These are phyloP conservation scores for Hypoxylon perforatum DNA, from an alignment of 495 filamentous ascomycete species.

Conservation along the genomic window DNA sequence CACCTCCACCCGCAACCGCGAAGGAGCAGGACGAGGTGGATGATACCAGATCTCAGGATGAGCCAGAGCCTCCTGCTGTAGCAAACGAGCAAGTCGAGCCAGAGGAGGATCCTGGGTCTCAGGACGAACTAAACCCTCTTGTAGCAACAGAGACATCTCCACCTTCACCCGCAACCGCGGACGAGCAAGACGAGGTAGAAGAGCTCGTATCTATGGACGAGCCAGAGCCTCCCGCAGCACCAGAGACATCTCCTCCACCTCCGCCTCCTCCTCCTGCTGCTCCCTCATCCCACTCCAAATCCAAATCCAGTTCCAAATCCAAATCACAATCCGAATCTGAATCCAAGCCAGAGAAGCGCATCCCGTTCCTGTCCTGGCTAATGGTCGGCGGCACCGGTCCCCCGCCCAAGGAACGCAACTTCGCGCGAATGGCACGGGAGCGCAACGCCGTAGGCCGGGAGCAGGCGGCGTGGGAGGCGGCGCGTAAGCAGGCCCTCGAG, in stretches of 20 bases:
- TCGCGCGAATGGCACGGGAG: constrained; percentile 30
- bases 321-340: neutral
- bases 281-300: neutral
- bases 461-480: neutral
- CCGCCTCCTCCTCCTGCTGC: too few relatives aligned
- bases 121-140: neutral
- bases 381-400: constrained; percentile 27
- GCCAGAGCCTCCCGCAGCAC: too few relatives aligned
- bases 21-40: too few relatives aligned
- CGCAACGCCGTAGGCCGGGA: constrained; percentile 23
- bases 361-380: constrained; percentile 17
- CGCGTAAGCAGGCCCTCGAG: constrained; percentile 10
- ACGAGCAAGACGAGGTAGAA: too few relatives aligned
- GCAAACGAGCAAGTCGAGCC: neutral
- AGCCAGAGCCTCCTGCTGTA: neutral
- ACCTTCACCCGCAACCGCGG: too few relatives aligned
- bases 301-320: neutral
- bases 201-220: too few relatives aligned
- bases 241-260: too few relatives aligned
- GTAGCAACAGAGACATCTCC: too few relatives aligned
- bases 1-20: too few relatives aligned
- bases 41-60: too few relatives aligned
- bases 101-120: neutral
- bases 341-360: constrained; percentile 1
- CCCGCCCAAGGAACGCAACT: constrained; percentile 19